Evolutionary conservation across 1,284 basidiomycete genomes (phyloP).

Genomic region (Thecaphora thlaspeos): DNA sequence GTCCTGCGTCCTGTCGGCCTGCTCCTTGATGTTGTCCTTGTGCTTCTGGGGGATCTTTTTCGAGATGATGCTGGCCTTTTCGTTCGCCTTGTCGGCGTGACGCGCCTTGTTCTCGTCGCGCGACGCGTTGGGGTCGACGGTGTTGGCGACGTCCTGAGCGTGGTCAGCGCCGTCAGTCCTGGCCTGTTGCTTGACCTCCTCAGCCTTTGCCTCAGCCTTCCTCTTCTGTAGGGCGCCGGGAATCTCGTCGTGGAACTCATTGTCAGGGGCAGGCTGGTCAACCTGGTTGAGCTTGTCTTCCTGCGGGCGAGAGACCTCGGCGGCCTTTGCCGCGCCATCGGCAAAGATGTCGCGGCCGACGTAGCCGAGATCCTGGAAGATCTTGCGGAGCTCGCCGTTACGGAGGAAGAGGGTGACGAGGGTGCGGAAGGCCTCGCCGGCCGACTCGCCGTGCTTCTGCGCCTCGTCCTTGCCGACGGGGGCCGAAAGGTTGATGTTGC

Average conservation of each 20-base stretch:
- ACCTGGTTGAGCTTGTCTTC: slow-evolving; percentile 68
- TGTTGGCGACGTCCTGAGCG: slow-evolving; percentile 37
- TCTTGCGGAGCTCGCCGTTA: slow-evolving; percentile 50
- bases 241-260: slow-evolving; percentile 61
- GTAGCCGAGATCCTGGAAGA: slow-evolving; percentile 49
- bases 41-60: slow-evolving; percentile 55
- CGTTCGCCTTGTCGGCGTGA: slow-evolving; percentile 61
- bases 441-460: slow-evolving; percentile 50
- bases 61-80: slow-evolving; percentile 53
- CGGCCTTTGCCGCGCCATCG: slow-evolving; percentile 72
- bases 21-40: slow-evolving; percentile 49
- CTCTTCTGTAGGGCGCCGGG: slow-evolving; percentile 58
- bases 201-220: slow-evolving; percentile 39
- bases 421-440: slow-evolving; percentile 50
- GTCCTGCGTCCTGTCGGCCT: slow-evolving; percentile 56
- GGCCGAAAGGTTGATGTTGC: slow-evolving; percentile 32
- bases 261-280: slow-evolving; percentile 65
- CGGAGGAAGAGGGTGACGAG: slow-evolving; percentile 53
- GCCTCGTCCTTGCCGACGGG: slow-evolving; percentile 39
- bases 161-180: slow-evolving; percentile 32
- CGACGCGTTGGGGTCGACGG: slow-evolving; percentile 47
- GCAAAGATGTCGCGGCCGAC: slow-evolving; percentile 74
- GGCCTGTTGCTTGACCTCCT: slow-evolving; percentile 38
- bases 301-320: slow-evolving; percentile 70
- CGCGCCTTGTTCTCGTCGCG: slow-evolving; percentile 57